phyloP scores from a whole-genome alignment of 441 rosid species.

The Corymbia citriodora region DNA sequence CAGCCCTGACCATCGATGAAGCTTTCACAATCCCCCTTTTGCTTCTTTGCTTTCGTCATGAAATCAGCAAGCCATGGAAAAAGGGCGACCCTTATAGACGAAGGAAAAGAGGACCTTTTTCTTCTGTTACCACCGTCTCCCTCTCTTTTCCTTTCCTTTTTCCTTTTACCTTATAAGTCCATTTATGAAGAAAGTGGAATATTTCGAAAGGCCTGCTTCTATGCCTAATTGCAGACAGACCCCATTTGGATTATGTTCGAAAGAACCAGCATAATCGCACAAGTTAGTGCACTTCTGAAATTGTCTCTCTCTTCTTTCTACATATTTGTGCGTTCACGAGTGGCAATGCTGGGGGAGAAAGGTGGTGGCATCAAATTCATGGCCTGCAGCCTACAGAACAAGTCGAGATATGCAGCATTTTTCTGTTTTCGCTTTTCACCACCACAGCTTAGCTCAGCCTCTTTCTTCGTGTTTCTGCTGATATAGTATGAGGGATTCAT shows the following conservation, averaged over 20 bases:
- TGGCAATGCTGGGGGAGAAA: background rate
- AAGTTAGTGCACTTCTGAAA: background rate
- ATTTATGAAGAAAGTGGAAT: background rate
- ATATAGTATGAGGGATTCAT: background rate
- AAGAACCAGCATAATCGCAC: background rate
- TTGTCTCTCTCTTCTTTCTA: background rate
- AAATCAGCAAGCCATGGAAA: conserved; percentile 4
- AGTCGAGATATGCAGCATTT: conserved; percentile 7
- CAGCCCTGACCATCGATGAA: conserved; percentile 39
- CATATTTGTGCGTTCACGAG: background rate
- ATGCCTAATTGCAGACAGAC: background rate
- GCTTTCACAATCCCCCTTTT: conserved; percentile 17
- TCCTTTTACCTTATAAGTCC: background rate
- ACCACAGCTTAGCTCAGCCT: background rate
- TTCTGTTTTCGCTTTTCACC: conserved; percentile 16
- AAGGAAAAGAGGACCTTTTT: conserved; percentile 5
- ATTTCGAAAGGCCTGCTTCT: background rate
- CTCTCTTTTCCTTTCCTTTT: background rate
- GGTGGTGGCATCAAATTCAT: conserved; percentile 22
- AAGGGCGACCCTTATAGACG: background rate
- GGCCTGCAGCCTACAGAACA: background rate
- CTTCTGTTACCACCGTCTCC: background rate
- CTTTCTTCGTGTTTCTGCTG: background rate
- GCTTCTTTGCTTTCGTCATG: background rate
- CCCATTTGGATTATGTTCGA: background rate